phyloP scores from a whole-genome alignment of 352 stramenopile species.

The Plasmopara muralis region DNA sequence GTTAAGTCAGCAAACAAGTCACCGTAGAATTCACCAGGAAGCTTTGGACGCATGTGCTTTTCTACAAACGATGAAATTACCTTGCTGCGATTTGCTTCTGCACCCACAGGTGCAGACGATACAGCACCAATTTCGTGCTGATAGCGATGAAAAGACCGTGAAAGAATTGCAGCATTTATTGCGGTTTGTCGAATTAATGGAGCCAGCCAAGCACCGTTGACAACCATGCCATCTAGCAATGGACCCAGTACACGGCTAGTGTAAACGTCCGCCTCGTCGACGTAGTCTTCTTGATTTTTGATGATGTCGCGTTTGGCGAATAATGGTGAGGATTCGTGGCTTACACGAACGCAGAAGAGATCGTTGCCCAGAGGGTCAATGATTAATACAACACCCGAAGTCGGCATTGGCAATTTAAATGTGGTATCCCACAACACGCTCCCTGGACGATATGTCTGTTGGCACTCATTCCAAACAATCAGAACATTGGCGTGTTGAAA shows the following conservation, averaged over 20 bases:
- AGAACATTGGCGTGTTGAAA: conserved; percentile 68
- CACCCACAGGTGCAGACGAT: conserved; percentile 48
- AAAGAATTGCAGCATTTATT: conserved; percentile 71
- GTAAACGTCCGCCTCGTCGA: conserved; percentile 77
- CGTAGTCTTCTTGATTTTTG: conserved; percentile 66
- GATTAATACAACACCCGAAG: conserved; percentile 69
- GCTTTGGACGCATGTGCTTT: conserved; percentile 75
- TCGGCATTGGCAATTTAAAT: conserved; percentile 70
- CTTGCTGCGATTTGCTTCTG: conserved; percentile 65
- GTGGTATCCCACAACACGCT: conserved; percentile 73
- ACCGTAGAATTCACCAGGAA: conserved; percentile 83
- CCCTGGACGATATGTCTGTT: conserved; percentile 75
- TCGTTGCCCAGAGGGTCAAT: conserved; percentile 82
- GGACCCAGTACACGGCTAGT: conserved; percentile 75
- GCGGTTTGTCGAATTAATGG: conserved; percentile 78
- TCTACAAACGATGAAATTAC: conserved; percentile 66
- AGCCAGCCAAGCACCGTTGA: conserved; percentile 74
- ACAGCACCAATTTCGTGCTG: conserved; percentile 68
- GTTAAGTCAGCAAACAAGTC: conserved; percentile 64
- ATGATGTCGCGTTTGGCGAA: conserved; percentile 72
- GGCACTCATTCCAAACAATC: conserved; percentile 84
- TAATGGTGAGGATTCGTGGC: conserved; percentile 69
- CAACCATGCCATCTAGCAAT: conserved; percentile 77
- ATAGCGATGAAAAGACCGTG: conserved; percentile 63
- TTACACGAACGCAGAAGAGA: conserved; percentile 79